These are phyloP conservation scores for Aspergillus diversus DNA, from an alignment of 495 filamentous ascomycete genomes.

Conservation along the genomic window DNA sequence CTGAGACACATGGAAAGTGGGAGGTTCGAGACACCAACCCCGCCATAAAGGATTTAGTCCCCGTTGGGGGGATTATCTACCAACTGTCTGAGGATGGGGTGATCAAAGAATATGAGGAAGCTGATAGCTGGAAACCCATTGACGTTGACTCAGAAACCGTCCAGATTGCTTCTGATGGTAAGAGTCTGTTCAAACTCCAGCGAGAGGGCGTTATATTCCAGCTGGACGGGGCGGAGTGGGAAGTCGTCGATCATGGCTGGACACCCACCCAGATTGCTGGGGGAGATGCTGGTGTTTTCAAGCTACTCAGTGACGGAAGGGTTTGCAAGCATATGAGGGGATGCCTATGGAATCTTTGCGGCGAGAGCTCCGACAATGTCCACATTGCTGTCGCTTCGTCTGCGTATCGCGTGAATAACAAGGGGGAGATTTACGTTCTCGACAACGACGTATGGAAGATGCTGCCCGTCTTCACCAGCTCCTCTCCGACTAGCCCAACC, in stretches of 20 bases:
- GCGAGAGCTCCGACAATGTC: background rate
- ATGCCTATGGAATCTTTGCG: background rate
- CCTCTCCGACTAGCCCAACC: background rate
- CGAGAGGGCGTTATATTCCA: background rate
- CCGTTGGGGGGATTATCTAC: background rate
- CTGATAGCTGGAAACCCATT: background rate
- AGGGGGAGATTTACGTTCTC: slow-evolving; percentile 11
- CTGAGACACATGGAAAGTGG: slow-evolving; percentile 2
- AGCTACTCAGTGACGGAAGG: background rate
- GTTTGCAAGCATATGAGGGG: background rate
- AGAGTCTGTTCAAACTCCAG: slow-evolving; percentile 1
- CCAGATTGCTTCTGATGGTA: slow-evolving; percentile 3
- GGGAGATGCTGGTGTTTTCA: slow-evolving; percentile 10
- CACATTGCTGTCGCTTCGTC: slow-evolving; percentile 7
- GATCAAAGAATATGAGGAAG: background rate
- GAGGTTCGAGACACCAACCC: slow-evolving; percentile 7
- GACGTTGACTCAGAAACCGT: background rate
- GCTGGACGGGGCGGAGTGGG: background rate
- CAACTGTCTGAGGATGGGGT: slow-evolving; percentile 2
- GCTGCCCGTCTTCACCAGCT: background rate
- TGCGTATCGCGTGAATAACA: slow-evolving; percentile 7
- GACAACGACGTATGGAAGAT: background rate
- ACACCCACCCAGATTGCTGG: slow-evolving; percentile 8
- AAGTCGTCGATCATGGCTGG: background rate
- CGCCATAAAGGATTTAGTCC: background rate